Conservation (phyloP, 2,329 filamentous ascomycete genomes). For the Pseudocercospora eumusae region DNA sequence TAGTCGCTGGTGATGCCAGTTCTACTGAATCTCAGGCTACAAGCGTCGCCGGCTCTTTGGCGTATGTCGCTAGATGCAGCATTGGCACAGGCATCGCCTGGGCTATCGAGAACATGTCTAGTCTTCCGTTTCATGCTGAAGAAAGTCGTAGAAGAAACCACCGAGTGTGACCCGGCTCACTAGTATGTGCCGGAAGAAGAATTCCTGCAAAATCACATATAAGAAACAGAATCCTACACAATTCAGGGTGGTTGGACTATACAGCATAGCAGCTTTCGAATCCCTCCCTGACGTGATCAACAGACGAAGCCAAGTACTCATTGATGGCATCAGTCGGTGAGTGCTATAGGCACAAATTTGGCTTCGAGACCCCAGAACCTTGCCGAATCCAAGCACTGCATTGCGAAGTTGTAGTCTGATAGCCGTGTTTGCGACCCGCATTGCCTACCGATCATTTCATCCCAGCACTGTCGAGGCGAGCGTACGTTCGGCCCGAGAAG, state of each 20-base stretch:
- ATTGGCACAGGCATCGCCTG: too few species aligned
- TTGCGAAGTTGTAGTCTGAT: not conserved
- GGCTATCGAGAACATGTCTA: too few species aligned
- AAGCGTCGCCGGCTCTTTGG: too few species aligned
- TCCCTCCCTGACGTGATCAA: not conserved
- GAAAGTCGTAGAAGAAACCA: too few species aligned
- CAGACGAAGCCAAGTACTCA: not conserved
- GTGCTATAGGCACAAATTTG: not conserved
- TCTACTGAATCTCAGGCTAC: too few species aligned
- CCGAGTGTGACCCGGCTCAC: too few species aligned
- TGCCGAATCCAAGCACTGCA: not conserved
- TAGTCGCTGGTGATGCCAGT: not conserved
- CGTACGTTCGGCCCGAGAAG: not conserved
- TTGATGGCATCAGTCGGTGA: not conserved
- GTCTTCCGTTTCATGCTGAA: too few species aligned
- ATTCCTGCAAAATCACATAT: too few species aligned
- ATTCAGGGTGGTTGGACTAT: too few species aligned
- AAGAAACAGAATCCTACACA: too few species aligned
- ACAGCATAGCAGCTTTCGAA: not conserved
- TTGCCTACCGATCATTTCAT: not conserved
- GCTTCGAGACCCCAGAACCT: not conserved
- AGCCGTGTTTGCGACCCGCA: not conserved
- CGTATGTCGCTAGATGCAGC: too few species aligned
- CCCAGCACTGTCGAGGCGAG: not conserved
- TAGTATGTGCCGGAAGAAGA: too few species aligned